These are phyloP conservation scores for Mycogone perniciosa DNA, from an alignment of 2,329 filamentous ascomycete genomes.

Conservation along the genomic window DNA sequence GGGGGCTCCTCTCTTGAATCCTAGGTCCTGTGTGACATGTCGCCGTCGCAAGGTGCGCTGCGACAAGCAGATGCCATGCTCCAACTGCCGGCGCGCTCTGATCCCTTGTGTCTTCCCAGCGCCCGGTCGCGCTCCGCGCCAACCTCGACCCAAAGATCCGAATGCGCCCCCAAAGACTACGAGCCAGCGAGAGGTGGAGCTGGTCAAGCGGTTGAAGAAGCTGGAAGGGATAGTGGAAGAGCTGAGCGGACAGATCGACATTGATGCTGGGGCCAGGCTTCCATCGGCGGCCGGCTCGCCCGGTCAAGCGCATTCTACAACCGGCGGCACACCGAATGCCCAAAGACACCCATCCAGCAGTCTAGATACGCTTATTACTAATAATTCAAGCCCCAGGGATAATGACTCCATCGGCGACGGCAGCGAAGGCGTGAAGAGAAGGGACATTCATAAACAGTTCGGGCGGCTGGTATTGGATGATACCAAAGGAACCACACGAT, in stretches of 20 bases:
- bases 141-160: conserved; percentile 57
- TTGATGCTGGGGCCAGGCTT: conserved; percentile 36
- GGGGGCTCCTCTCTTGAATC: conserved; percentile 34
- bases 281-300: conserved; percentile 27
- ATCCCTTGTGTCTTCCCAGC: conserved; percentile 70
- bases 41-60: conserved; percentile 63
- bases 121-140: conserved; percentile 64
- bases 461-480: conserved; percentile 66
- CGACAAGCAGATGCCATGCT: conserved; percentile 71
- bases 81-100: conserved; percentile 64
- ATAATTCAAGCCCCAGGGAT: conserved; percentile 19
- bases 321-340: conserved; percentile 7
- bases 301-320: conserved; percentile 11
- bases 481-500: conserved; percentile 59
- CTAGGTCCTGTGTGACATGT: conserved; percentile 45
- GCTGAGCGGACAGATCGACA: conserved; percentile 57
- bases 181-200: conserved; percentile 58
- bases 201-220: conserved; percentile 65
- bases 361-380: conserved; percentile 11
- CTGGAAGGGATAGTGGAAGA: conserved; percentile 71
- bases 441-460: conserved; percentile 42
- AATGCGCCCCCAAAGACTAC: conserved; percentile 55
- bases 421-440: conserved; percentile 24
- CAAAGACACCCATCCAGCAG: conserved; percentile 9
- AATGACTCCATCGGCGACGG: conserved; percentile 27